Conservation (phyloP, 352 stramenopile species). For the Phytophthora parvispora region DNA sequence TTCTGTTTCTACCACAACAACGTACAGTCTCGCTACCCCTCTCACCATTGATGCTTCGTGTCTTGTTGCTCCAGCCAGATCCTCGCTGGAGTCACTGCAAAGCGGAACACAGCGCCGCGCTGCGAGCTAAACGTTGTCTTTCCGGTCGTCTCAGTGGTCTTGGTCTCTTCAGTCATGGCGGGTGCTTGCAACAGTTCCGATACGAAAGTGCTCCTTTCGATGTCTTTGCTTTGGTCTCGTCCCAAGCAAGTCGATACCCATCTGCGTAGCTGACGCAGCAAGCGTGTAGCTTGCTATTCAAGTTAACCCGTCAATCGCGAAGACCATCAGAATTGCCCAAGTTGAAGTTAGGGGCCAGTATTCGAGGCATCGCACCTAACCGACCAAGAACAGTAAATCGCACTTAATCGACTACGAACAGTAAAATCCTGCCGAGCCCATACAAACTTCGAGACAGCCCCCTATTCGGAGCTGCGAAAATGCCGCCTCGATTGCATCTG, state of each 20-base stretch:
- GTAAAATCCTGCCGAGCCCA: no score
- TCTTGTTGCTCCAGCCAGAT: slow-evolving; percentile 30
- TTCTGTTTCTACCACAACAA: background rate
- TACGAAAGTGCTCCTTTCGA: no score
- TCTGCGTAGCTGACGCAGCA: slow-evolving; percentile 3
- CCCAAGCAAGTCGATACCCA: slow-evolving; percentile 18
- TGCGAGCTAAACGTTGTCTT: slow-evolving; percentile 32
- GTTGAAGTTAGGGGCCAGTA: slow-evolving; percentile 2
- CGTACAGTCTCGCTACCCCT: background rate
- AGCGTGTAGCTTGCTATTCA: background rate
- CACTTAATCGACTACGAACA: no score
- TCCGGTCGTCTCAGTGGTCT: slow-evolving; percentile 20
- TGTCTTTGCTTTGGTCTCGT: no score
- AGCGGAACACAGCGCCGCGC: slow-evolving; percentile 16
- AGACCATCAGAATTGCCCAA: background rate
- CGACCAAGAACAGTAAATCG: background rate
- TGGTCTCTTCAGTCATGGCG: slow-evolving; percentile 1
- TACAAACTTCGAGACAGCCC: background rate
- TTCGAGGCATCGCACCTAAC: background rate
- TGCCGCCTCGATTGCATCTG: background rate
- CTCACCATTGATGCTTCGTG: slow-evolving; percentile 33
- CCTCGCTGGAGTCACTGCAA: slow-evolving; percentile 12
- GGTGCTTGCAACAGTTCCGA: background rate
- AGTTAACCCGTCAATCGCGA: background rate
- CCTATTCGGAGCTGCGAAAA: background rate